Percentiles rank a stretch among this genome's conserved stretches.
Conservation (phyloP, 345 rosid species). For the Eucalyptus microcorys region DNA sequence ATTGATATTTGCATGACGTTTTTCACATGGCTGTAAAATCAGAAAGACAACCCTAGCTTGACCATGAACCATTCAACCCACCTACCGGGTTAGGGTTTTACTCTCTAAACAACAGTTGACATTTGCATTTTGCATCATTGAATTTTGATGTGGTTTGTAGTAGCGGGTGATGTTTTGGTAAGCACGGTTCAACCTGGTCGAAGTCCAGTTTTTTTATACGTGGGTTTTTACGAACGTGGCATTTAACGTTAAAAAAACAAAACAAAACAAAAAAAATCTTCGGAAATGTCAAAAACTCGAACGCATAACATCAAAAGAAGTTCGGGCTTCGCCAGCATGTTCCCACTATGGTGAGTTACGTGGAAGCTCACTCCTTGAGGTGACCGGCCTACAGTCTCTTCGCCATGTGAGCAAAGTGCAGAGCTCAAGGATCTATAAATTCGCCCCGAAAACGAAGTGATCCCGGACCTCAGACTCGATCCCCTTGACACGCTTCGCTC, state of each 20-base stretch:
- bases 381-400: not conserved
- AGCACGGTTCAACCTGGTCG: not conserved
- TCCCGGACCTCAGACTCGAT: not conserved
- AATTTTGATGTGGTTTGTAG: not conserved
- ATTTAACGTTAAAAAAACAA: not conserved
- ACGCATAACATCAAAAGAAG: not conserved
- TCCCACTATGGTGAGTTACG: conserved; percentile 11
- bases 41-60: not conserved
- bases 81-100: not conserved
- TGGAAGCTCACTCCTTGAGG: conserved; percentile 22
- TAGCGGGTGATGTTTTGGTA: not conserved
- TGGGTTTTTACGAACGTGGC: not conserved
- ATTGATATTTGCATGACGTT: not conserved
- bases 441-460: not conserved
- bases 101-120: not conserved
- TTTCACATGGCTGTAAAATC: not conserved
- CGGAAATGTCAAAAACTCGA: not conserved
- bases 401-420: not conserved
- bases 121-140: not conserved
- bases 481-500: not conserved
- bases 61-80: not conserved
- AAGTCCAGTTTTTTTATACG: not conserved
- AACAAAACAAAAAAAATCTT: not conserved
- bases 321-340: not conserved
- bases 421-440: not conserved